Evolutionary conservation across 2,329 filamentous ascomycete genomes (phyloP).

Genomic region (Atkinsonella texensis): DNA sequence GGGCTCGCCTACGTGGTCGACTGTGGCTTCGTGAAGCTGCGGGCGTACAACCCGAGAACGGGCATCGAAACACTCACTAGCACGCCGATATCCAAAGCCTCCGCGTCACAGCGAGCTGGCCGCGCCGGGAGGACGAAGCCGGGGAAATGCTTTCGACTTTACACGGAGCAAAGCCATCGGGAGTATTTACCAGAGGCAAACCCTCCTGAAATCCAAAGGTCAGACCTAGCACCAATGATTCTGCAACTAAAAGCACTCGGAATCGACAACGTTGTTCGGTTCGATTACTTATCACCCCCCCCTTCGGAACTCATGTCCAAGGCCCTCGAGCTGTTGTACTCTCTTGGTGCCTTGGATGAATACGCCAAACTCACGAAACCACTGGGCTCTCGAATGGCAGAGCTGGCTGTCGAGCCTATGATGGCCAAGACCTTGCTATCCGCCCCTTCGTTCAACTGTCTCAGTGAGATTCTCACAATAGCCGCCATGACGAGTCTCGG

Average conservation of each 20-base stretch:
- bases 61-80: conserved; percentile 81
- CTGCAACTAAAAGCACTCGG: conserved; percentile 90
- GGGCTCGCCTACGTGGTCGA: conserved; percentile 88
- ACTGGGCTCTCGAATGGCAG: conserved; percentile 82
- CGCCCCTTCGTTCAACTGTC: conserved; percentile 61
- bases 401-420: conserved; percentile 89
- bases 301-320: conserved; percentile 75
- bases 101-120: conserved; percentile 82
- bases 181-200: conserved; percentile 53
- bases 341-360: conserved; percentile 73
- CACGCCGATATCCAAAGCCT: conserved; percentile 76
- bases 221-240: conserved; percentile 77
- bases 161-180: conserved; percentile 63
- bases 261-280: conserved; percentile 86
- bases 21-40: conserved; percentile 79
- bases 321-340: conserved; percentile 78
- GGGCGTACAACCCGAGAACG: conserved; percentile 71
- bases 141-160: conserved; percentile 90
- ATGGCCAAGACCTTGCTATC: conserved; percentile 80
- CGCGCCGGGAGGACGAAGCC: conserved; percentile 79
- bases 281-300: conserved; percentile 78
- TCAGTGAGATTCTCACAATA: conserved; percentile 80
- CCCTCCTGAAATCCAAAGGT: conserved; percentile 82
- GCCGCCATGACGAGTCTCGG: conserved; percentile 88
- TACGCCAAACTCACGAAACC: conserved; percentile 86